Percentiles rank a stretch among this genome's conserved stretches.
phyloP scores from a whole-genome alignment of 2,329 filamentous ascomycete species.

The Colletotrichum orchidophilum region DNA sequence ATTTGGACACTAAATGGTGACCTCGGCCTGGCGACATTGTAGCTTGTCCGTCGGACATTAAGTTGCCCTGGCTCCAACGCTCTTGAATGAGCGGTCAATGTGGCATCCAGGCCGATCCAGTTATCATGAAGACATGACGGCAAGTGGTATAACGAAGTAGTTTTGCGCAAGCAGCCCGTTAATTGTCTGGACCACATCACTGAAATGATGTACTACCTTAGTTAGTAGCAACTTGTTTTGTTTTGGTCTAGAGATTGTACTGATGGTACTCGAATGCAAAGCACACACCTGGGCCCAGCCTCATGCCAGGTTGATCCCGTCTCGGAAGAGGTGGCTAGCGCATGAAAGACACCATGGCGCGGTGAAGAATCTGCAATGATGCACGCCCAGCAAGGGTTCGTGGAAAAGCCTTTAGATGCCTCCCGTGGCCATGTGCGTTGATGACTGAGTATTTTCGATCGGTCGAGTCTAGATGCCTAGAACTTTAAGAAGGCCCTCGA shows the following conservation, averaged over 20 bases:
- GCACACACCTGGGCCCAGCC: not conserved
- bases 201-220: not conserved
- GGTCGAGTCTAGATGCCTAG: not conserved
- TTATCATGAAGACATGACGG: not conserved
- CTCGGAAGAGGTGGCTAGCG: constrained; percentile 8
- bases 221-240: not conserved
- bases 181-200: not conserved
- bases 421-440: not conserved
- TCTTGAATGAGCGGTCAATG: not conserved
- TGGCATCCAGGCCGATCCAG: not conserved
- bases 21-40: not conserved
- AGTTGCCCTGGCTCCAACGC: not conserved
- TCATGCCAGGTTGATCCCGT: constrained; percentile 25
- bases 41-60: not conserved
- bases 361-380: constrained; percentile 1
- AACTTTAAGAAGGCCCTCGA: not conserved
- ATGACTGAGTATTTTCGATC: not conserved
- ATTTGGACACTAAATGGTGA: not conserved
- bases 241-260: not conserved
- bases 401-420: not conserved
- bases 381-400: not conserved
- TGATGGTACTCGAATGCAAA: not conserved
- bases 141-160: not conserved
- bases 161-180: not conserved
- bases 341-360: not conserved